Base-by-base conservation (phyloP, 2,329 filamentous ascomycete species). In the Byssothecium circinans region DNA sequence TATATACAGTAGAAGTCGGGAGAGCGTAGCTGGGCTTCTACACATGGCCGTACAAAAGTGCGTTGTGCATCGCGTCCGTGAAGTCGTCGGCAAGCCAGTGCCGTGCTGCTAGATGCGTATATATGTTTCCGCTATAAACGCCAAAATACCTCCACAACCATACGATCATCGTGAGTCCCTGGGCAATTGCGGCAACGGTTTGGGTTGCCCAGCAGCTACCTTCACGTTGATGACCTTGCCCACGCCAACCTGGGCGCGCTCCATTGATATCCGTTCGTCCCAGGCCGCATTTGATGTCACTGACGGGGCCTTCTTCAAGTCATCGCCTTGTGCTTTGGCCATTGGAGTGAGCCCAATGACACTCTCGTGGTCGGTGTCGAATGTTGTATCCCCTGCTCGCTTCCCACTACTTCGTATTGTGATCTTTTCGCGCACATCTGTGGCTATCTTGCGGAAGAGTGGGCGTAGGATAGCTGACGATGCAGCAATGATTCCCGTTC, bases 401-500 rank as follows among this genome's bases (percentile, higher is more conserved):
- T 57, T 62, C 14, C 51, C 52, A 2, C 40, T 45, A 7, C 49
- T 45, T 40, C 49, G 45, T 11, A 43, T 36, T 2, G 56, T 53
- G 8, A 63, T 49, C 33, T 53, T 62, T 7, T 51, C 50, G 1
- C 54, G 59, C 8, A 64, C 54, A 8, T 57, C 55, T 4, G 49
- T 45, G 8, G 49, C 58, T 19, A 67, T 50, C 18, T 62, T 54
- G 34, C 64, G 64, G 36, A 78, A 67, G 7, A 79, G 59, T 1
- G 76, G 76, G 0, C 76, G 74, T 1, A 78, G 68, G 3, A 75
- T 72, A 7, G 75, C 74, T 30, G 76, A 64, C 7, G 75, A 78
- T 2, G 75, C 76, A 11, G 78, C 76, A 7, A 75, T 69, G 51
- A 81, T 77, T 15, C 77, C 78, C 15, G 74, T 76, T 8, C 75